Evolutionary conservation across 1,284 basidiomycete species (phyloP), one percentile per base, ranked within the genome.

Genomic region (Neonothopanus nambi): DNA sequence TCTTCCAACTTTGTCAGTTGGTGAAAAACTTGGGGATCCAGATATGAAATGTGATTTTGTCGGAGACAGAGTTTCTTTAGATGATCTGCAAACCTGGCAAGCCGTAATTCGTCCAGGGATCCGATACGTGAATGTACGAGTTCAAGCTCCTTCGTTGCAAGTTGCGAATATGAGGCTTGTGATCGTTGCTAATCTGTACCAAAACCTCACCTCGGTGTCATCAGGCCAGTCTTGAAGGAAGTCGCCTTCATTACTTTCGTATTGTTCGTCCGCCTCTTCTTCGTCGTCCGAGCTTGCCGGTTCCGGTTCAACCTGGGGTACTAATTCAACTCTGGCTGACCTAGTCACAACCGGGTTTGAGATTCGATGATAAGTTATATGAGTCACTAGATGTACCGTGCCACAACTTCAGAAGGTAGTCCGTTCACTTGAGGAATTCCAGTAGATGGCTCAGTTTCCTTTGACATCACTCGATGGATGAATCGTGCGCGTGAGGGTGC

Each of bases 51-150:
- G 55, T 87, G 79, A 70, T 98, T 99, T 71, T 98, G 95, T 23
- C 96, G 82, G 21, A 99, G 78, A 70, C 91, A 95, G 18, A 98
- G 77, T 51, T 85, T 82, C 72, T 83, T 85, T 46, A 95, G 75
- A 59, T 85, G 75, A 1, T 65, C 67, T 3, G 82, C 82, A 66
- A 95, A 97, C 13, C 92, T 79, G 1, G 81, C 73, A 2, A 95
- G 76, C 5, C 81, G 79, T 7, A 95, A 75, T 11, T 77, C 78
- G 9, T 77, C 76, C 3, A 93, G 78, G 1, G 81, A 79, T 42
- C 76, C 76, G 45, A 99, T 78, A 18, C 91, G 84, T 3, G 89
- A 78, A 67, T 98, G 95, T 9, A 95, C 81, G 35, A 99, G 81
- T 60, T 98, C 93, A 41, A 99, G 78, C 62, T 96, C 94, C 92